Evolutionary conservation across 768 basidiomycete species (phyloP).

Genomic region (Amanita rubescens): DNA sequence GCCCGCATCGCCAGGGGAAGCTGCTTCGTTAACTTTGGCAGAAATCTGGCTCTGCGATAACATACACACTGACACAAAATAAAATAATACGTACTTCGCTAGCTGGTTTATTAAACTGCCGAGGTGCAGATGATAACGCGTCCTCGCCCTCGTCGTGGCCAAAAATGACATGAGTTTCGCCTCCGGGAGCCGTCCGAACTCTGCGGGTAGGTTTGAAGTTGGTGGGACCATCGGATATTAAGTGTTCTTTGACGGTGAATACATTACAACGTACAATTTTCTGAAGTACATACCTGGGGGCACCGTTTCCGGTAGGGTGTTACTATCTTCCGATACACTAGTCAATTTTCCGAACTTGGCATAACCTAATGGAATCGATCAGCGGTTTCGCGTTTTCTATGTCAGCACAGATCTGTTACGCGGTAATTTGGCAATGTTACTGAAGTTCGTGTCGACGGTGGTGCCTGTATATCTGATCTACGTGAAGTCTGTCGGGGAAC

Average conservation of each 20-base stretch:
- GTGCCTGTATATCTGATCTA: slow-evolving; percentile 55
- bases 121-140: slow-evolving; percentile 52
- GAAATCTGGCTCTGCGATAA: not conserved
- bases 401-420: slow-evolving; percentile 33
- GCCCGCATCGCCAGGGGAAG: not conserved
- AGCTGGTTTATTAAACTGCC: slow-evolving; percentile 16
- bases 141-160: slow-evolving; percentile 41
- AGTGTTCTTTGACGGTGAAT: not conserved
- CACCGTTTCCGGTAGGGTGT: not conserved
- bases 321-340: slow-evolving; percentile 10
- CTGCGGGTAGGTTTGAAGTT: slow-evolving; percentile 48
- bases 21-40: not conserved
- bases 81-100: not conserved
- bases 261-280: not conserved
- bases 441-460: slow-evolving; percentile 71
- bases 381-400: not conserved
- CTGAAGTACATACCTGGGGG: not conserved
- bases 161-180: slow-evolving; percentile 46
- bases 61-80: not conserved
- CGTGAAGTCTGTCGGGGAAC: slow-evolving; percentile 5
- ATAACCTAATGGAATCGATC: slow-evolving; percentile 40
- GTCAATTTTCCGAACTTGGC: slow-evolving; percentile 61
- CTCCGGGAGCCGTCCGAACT: slow-evolving; percentile 48
- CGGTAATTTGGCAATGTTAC: slow-evolving; percentile 69
- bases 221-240: slow-evolving; percentile 18